Percentiles rank a stretch among this genome's conserved stretches.
phyloP scores from a whole-genome alignment of 768 basidiomycete genomes.

The Lactarius hengduanensis region DNA sequence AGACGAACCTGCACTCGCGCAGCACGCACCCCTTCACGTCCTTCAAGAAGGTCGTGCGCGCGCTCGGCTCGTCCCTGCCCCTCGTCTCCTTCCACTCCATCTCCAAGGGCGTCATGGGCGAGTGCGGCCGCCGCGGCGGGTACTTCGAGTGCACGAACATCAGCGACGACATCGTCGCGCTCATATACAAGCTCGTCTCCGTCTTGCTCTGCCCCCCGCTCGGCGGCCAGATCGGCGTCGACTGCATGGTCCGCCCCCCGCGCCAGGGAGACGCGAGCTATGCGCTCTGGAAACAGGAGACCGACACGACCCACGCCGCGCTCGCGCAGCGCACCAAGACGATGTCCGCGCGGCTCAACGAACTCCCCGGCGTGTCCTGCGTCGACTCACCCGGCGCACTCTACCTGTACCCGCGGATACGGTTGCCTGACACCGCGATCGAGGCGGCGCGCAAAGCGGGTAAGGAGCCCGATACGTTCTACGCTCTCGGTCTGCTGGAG shows the following conservation, averaged over 20 bases:
- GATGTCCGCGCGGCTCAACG: conserved; percentile 80
- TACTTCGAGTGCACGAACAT: conserved; percentile 95
- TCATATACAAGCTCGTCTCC: conserved; percentile 95
- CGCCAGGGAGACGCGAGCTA: conserved; percentile 73
- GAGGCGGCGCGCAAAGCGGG: conserved; percentile 68
- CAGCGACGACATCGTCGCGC: conserved; percentile 67
- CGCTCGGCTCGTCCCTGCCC: conserved; percentile 66
- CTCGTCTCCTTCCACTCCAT: conserved; percentile 97
- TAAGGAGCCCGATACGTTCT: conserved; percentile 86
- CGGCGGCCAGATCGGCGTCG: conserved; percentile 90
- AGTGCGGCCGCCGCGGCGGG: conserved; percentile 96
- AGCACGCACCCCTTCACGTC: conserved; percentile 76
- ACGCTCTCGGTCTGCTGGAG: conserved; percentile 80
- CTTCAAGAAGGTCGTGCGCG: conserved; percentile 85
- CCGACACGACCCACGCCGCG: conserved; percentile 70
- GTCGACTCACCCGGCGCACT: conserved; percentile 89
- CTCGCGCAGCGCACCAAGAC: conserved; percentile 65
- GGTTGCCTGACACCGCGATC: conserved; percentile 68
- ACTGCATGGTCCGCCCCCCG: conserved; percentile 91
- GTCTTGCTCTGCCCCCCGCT: conserved; percentile 89
- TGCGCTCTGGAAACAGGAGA: conserved; percentile 79
- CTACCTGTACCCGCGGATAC: conserved; percentile 88
- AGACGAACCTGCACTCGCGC: conserved; percentile 79
- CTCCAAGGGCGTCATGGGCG: conserved; percentile 93
- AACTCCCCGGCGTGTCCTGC: conserved; percentile 84